Conservation (phyloP, 176 grass and related monocot genomes). For the Ensete glaucum region DNA sequence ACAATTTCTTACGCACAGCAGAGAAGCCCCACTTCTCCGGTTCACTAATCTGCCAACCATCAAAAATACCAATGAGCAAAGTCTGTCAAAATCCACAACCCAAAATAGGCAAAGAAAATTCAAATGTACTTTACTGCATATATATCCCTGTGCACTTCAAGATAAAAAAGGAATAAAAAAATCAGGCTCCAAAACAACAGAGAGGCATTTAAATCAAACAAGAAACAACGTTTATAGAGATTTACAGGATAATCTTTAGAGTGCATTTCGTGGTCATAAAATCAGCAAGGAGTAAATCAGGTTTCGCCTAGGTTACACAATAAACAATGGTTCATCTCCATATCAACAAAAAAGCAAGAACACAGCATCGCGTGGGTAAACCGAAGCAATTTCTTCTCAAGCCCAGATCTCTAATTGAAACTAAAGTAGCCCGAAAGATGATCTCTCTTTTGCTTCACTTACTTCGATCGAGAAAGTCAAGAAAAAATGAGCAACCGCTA, state of each 20-base stretch:
- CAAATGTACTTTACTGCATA: neutral
- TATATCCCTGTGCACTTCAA: neutral
- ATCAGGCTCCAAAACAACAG: neutral
- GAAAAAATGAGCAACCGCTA: neutral
- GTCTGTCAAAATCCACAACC: neutral
- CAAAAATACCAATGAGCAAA: conserved; percentile 18
- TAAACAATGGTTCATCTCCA: neutral
- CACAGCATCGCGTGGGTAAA: neutral
- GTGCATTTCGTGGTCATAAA: neutral
- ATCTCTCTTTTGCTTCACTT: neutral
- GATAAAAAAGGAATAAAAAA: neutral
- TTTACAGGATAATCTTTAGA: neutral
- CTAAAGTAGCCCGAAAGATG: neutral
- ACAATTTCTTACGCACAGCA: conserved; percentile 65
- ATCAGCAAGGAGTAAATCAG: neutral
- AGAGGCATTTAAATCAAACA: neutral
- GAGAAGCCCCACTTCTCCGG: conserved; percentile 63
- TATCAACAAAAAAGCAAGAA: neutral
- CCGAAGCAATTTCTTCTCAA: neutral
- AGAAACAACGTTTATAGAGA: neutral
- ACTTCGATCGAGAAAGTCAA: conserved; percentile 1
- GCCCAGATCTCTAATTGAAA: neutral
- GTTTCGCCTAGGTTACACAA: neutral
- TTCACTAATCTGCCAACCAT: conserved; percentile 70
- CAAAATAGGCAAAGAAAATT: neutral